Conservation (phyloP, 169 alveolate species). For the Babesia divergens region DNA sequence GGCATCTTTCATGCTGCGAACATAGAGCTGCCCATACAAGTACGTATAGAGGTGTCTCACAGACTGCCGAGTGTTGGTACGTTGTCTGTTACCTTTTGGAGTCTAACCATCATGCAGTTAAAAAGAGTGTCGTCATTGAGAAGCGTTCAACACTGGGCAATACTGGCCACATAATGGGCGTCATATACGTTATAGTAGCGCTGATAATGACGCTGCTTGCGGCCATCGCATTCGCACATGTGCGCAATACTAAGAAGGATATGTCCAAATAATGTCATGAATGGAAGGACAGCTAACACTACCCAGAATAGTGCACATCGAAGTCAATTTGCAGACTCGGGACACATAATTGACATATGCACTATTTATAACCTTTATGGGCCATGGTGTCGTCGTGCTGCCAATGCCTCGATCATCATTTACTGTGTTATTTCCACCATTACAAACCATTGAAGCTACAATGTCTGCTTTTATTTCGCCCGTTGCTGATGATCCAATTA, state of each 20-base stretch:
- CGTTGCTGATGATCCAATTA: slow-evolving; percentile 55
- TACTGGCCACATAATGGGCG: slow-evolving; percentile 27
- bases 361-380: too few relatives aligned
- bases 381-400: too few relatives aligned
- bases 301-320: too few relatives aligned
- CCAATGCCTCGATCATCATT: too few relatives aligned
- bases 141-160: neutral
- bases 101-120: neutral
- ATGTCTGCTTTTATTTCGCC: slow-evolving; percentile 56
- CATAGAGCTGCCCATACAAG: slow-evolving; percentile 58
- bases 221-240: neutral
- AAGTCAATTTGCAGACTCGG: too few relatives aligned
- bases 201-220: neutral
- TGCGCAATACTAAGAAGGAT: too few relatives aligned
- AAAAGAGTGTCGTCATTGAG: slow-evolving; percentile 26
- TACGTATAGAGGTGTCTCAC: slow-evolving; percentile 32
- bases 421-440: too few relatives aligned
- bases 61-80: slow-evolving; percentile 3
- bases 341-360: too few relatives aligned
- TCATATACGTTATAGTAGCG: slow-evolving; percentile 10
- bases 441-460: neutral
- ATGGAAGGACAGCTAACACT: too few relatives aligned
- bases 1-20: slow-evolving; percentile 59
- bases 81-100: neutral
- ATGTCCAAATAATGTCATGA: too few relatives aligned